Percentiles rank a stretch among this genome's conserved stretches.
phyloP scores from a whole-genome alignment of 495 filamentous ascomycete genomes.

The Coniosporium apollinis region DNA sequence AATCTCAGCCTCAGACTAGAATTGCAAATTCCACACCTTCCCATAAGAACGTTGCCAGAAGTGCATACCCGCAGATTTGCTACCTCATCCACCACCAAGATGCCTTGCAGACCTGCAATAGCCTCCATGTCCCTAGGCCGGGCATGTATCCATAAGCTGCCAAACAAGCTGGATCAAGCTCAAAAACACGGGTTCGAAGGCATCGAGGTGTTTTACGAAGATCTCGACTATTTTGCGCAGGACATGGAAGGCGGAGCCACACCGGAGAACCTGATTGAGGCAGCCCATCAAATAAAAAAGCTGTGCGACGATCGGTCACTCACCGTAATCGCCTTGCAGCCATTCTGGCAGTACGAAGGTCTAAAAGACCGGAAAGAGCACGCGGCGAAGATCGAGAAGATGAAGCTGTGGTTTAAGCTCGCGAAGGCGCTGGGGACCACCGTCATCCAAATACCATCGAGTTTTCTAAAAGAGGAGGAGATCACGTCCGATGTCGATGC shows the following conservation, averaged over 20 bases:
- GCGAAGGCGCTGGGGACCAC: slow-evolving; percentile 47
- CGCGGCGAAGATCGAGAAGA: slow-evolving; percentile 39
- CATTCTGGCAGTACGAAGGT: slow-evolving; percentile 67
- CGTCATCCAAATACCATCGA: slow-evolving; percentile 58
- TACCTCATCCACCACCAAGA: slow-evolving; percentile 10
- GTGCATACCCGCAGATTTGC: no score
- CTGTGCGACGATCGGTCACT: slow-evolving; percentile 43
- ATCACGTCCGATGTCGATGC: slow-evolving; percentile 38
- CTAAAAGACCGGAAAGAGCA: slow-evolving; percentile 47
- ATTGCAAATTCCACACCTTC: no score
- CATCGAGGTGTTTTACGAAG: slow-evolving; percentile 70
- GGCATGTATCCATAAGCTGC: slow-evolving; percentile 42
- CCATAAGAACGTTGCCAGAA: no score
- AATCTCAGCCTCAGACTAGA: no score
- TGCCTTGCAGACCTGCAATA: slow-evolving; percentile 21
- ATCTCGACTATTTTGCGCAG: slow-evolving; percentile 45
- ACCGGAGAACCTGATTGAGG: slow-evolving; percentile 34
- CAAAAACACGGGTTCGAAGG: slow-evolving; percentile 46
- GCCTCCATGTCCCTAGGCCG: slow-evolving; percentile 60
- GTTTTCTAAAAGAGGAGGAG: slow-evolving; percentile 42
- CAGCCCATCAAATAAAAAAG: slow-evolving; percentile 36
- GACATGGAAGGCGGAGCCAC: slow-evolving; percentile 6
- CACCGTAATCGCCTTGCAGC: slow-evolving; percentile 55
- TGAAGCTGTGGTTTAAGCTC: slow-evolving; percentile 51
- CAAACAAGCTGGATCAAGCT: slow-evolving; percentile 49